Percentiles rank a stretch among this genome's conserved stretches.
Conservation (phyloP, 345 rosid genomes). For the Ceriops decandra region DNA sequence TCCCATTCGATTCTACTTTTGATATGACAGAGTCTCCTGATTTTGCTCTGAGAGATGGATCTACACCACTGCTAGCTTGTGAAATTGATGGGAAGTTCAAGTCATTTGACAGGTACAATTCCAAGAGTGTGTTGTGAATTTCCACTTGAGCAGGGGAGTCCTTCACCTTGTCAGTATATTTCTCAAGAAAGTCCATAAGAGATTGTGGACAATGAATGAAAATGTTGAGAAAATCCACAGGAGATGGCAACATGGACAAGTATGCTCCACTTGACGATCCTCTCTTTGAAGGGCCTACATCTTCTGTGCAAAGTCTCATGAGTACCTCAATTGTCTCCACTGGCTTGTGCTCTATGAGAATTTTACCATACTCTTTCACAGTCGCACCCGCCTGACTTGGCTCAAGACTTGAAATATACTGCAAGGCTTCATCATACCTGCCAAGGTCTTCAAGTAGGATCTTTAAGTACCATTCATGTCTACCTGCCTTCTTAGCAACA, state of each 20-base stretch:
- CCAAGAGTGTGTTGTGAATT: constrained; percentile 88
- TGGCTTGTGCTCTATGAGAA: constrained; percentile 88
- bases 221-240: constrained; percentile 92
- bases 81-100: constrained; percentile 77
- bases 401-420: constrained; percentile 86
- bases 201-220: constrained; percentile 82
- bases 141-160: constrained; percentile 99
- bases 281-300: constrained; percentile 43
- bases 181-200: constrained; percentile 85
- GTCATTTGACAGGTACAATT: constrained; percentile 85
- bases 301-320: constrained; percentile 85
- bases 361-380: constrained; percentile 93
- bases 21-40: constrained; percentile 32
- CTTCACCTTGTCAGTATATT: constrained; percentile 69
- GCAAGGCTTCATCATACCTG: constrained; percentile 90
- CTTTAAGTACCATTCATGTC: constrained; percentile 90
- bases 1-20: constrained; percentile 43
- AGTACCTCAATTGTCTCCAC: constrained; percentile 82
- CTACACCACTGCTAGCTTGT: constrained; percentile 47
- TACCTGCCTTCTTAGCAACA: constrained; percentile 96
- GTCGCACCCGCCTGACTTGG: constrained; percentile 96
- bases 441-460: constrained; percentile 95
- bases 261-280: constrained; percentile 61
- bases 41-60: constrained; percentile 39
- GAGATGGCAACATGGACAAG: constrained; percentile 91